Base-by-base conservation (phyloP, 768 basidiomycete species). In the Tephrocybe rancida region DNA sequence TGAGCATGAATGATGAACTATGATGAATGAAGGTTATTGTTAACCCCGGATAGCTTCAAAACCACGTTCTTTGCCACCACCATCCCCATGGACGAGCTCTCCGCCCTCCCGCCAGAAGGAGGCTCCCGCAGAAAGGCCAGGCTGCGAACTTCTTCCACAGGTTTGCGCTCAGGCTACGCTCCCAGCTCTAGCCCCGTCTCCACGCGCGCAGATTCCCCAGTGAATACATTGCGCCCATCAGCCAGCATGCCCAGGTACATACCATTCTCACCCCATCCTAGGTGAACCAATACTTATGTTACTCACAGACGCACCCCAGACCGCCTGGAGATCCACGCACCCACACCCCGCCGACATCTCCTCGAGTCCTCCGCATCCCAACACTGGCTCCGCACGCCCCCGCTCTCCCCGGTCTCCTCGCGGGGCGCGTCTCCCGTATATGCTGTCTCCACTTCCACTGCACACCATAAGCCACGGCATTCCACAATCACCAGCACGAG, bases 321-420 rank as follows among this genome's bases (percentile, higher is more conserved):
- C 42, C 55, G n/a, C 29, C 55, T 68, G 3, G 60, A 83, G 57
- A 87, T 88, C 32, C 68, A 84, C 39, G 78, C 88, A 0, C 86
- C 87, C 1, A 77, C 83, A 22, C 87, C 87, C n/a, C 83, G 81
- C 10, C 75, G 84, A 51, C 84, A 88, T 62, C 73, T 84, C 50
- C 71, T 89, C 7, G 85, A 88, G 51, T 77, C 74, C 37, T 74
- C 77, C 10, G 81, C 83, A 38, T 82, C 81, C 54, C 79, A 80
- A 48, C 77, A 81, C 42, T 87, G 86, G 87, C 76, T 88, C 13
- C 76, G 75, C 29, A 76, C 67, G 5, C 76, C 72, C 26, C 75
- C 73, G 13, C 67, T 66, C 48, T 85, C 76, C 1, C 78, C 77
- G 1, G 67, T 69, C n/a, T 79, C 78, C 22, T 77, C 81, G 0